Evolutionary conservation across 2,329 filamentous ascomycete genomes (phyloP), one percentile per base, ranked within the genome.

Genomic region (Ophiosphaerella narmari): DNA sequence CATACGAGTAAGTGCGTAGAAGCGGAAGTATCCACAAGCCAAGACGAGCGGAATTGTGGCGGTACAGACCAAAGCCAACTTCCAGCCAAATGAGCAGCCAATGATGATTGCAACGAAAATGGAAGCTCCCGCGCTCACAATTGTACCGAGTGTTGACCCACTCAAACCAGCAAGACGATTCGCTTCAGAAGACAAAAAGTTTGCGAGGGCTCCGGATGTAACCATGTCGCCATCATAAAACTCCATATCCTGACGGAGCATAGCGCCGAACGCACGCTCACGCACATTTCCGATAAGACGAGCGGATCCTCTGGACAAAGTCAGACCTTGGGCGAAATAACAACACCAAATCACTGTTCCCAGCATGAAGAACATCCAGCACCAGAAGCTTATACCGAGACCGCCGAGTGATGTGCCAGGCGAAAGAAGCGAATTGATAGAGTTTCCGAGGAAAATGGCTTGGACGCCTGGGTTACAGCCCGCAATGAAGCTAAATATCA

Each of bases 221-320:
- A 97, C 96, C 69, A 94, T 88, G 52, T 97, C 91, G 36, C 80
- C 82, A 71, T 97, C 94, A 62, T 96, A 99, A 73, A 93, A 97
- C 33, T 86, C 80, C 48, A 97, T 93, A 53, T 97, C 94, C 26
- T 72, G 69, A 53, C 93, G 89, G 44, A 97, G 85, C 80, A 97
- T 93, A 29, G 87, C 82, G 29, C 90, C 82, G 78, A 99, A 97
- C 5, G 91, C 89, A 46, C 80, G 80, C 71, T 94, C 86, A 62
- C 94, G 85, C 1, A 93, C 90, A 16, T 91, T 86, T 68, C 90
- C 89, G 46, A 97, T 83, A 21, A 97, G 82, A 35, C 86, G 82
- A 32, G 69, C 66, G 12, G 67, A 70, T 23, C 66, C 66, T 44
- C 53, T 63, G 14, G 91, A 92, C 62, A 97, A 92, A 2, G 66